A percentile compares a stretch with the other conserved stretches of the same genome.
These are phyloP conservation scores for Exophiala sideris DNA, from an alignment of 2,329 filamentous ascomycete genomes.

Conservation along the genomic window DNA sequence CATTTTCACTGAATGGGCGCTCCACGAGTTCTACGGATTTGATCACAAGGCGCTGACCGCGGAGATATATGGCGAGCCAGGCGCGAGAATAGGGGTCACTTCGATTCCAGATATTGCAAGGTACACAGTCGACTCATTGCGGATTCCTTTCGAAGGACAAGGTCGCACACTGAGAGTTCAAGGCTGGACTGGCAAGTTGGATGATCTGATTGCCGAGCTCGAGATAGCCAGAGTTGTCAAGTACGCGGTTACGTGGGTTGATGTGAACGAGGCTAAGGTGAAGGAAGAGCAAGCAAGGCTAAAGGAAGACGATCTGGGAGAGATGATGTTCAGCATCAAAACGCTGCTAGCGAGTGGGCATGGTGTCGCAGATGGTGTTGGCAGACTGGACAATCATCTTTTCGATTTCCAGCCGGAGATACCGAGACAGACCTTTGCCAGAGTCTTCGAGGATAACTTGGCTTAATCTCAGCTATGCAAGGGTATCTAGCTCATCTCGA, in stretches of 20 bases:
- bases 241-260: conserved; percentile 7
- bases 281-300: conserved; percentile 10
- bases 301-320: conserved; percentile 4
- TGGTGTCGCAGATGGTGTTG: conserved; percentile 13
- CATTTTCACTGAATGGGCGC: conserved; percentile 10
- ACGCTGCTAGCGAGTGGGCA: conserved; percentile 11
- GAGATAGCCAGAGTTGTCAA: conserved; percentile 3
- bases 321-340: conserved; percentile 15
- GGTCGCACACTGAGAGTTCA: conserved; percentile 11
- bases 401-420: conserved; percentile 7
- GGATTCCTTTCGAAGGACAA: conserved; percentile 1
- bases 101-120: conserved; percentile 12
- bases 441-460: conserved; percentile 1
- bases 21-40: conserved; percentile 10
- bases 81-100: conserved; percentile 8
- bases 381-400: conserved; percentile 6
- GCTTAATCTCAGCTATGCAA: neutral
- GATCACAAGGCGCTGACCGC: conserved; percentile 6
- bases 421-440: conserved; percentile 5
- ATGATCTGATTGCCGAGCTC: conserved; percentile 6
- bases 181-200: conserved; percentile 13
- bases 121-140: conserved; percentile 10
- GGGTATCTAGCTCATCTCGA: conserved; percentile 17
- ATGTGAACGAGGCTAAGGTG: conserved; percentile 4
- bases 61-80: conserved; percentile 6